Conservation (phyloP, 2,329 filamentous ascomycete species). For the Pleomassaria siparia region DNA sequence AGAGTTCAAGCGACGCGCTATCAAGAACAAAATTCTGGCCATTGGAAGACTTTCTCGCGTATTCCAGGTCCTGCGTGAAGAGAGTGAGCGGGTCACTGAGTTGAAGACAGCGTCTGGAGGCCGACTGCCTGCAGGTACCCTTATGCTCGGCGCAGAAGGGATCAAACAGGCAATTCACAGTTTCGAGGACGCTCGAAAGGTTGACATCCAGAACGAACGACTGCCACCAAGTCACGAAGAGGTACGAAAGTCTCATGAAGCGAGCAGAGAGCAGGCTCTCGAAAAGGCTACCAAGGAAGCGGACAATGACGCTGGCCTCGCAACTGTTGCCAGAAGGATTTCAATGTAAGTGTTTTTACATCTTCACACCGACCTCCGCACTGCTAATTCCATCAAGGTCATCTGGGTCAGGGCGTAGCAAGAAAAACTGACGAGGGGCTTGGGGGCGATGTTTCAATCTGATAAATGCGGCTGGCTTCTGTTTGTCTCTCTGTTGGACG, state of each 20-base stretch:
- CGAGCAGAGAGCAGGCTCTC: conserved; percentile 78
- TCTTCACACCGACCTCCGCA: not conserved
- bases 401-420: conserved; percentile 42
- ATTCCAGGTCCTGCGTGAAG: conserved; percentile 96
- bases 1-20: conserved; percentile 91
- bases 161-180: conserved; percentile 98
- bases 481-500: conserved; percentile 24
- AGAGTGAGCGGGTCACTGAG: conserved; percentile 94
- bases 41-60: conserved; percentile 96
- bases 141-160: conserved; percentile 97
- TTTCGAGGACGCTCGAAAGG: conserved; percentile 95
- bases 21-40: conserved; percentile 99
- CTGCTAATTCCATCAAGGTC: conserved; percentile 34
- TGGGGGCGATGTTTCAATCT: conserved; percentile 15
- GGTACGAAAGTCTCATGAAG: conserved; percentile 78
- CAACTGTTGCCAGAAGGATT: conserved; percentile 83
- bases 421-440: conserved; percentile 24
- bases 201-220: conserved; percentile 94
- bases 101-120: conserved; percentile 96
- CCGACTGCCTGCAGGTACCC: conserved; percentile 86
- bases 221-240: conserved; percentile 92
- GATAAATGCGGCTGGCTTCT: conserved; percentile 12
- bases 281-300: conserved; percentile 85
- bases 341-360: conserved; percentile 75
- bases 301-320: conserved; percentile 86